Evolutionary conservation across 108 stramenopile species (phyloP).

Genomic region (Pseudonitzschia multiseries): DNA sequence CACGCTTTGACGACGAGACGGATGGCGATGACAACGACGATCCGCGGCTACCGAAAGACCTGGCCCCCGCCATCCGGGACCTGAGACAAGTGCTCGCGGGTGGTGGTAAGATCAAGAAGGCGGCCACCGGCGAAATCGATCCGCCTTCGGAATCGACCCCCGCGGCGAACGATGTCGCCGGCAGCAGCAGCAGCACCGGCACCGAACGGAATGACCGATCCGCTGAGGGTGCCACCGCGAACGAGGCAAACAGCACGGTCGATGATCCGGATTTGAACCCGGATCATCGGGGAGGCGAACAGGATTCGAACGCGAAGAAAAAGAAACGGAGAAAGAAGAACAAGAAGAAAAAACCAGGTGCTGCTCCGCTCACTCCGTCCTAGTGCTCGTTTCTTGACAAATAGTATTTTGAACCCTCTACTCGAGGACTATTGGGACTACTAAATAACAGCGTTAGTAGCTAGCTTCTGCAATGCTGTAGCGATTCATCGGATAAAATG

Average conservation of each 20-base stretch:
- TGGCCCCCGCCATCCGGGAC: constrained; percentile 6
- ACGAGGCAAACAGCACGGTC: no score
- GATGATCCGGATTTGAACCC: no score
- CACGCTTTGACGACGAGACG: constrained; percentile 19
- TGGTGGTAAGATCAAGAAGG: no score
- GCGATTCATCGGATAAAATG: background rate
- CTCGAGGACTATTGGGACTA: no score
- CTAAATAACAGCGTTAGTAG: no score
- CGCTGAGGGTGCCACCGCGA: background rate
- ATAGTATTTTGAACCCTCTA: no score
- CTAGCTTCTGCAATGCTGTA: background rate
- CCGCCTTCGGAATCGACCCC: no score
- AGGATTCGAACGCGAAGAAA: constrained; percentile 5
- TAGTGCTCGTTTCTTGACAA: no score
- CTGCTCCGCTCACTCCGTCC: no score
- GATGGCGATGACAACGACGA: background rate
- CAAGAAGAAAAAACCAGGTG: background rate
- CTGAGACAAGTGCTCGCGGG: background rate
- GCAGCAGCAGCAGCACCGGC: background rate
- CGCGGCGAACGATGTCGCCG: no score
- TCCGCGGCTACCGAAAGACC: constrained; percentile 23
- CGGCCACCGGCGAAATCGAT: no score
- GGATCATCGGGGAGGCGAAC: background rate
- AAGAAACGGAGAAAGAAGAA: constrained; percentile 15
- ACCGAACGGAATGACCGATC: no score